phyloP scores from a whole-genome alignment of 2,329 filamentous ascomycete genomes.

The Fusarium sp. region DNA sequence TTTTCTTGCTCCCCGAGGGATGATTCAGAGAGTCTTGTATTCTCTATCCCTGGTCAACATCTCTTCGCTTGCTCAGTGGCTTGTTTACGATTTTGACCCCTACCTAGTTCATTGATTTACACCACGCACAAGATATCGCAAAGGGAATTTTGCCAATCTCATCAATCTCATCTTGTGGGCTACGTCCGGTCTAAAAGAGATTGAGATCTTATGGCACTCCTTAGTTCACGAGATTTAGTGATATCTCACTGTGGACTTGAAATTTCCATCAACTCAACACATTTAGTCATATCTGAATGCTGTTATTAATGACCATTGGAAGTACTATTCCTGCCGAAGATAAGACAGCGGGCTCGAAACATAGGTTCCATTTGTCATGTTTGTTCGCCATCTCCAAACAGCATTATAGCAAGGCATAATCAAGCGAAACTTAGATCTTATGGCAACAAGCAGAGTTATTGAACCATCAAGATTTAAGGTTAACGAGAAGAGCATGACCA shows the following conservation, averaged over 20 bases:
- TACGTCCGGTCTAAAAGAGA: not conserved
- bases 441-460: not conserved
- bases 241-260: not conserved
- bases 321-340: not conserved
- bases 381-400: not conserved
- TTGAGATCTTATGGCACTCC: not conserved
- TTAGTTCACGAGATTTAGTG: not conserved
- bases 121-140: constrained; percentile 12
- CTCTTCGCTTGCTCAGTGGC: constrained; percentile 9
- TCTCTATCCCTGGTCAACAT: constrained; percentile 5
- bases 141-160: constrained; percentile 1
- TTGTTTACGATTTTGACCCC: constrained; percentile 10
- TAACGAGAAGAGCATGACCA: not conserved
- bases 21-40: not conserved
- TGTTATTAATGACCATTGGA: not conserved
- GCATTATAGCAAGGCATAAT: not conserved
- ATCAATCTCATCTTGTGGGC: not conserved
- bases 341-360: not conserved
- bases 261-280: not conserved
- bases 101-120: constrained; percentile 34
- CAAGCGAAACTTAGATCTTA: not conserved
- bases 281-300: not conserved
- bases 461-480: not conserved
- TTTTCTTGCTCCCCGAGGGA: too few relatives aligned
- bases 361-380: not conserved